A percentile compares a stretch with the other conserved stretches of the same genome.
Conservation (phyloP, 2,329 filamentous ascomycete species). For the Alternaria metachromatica region DNA sequence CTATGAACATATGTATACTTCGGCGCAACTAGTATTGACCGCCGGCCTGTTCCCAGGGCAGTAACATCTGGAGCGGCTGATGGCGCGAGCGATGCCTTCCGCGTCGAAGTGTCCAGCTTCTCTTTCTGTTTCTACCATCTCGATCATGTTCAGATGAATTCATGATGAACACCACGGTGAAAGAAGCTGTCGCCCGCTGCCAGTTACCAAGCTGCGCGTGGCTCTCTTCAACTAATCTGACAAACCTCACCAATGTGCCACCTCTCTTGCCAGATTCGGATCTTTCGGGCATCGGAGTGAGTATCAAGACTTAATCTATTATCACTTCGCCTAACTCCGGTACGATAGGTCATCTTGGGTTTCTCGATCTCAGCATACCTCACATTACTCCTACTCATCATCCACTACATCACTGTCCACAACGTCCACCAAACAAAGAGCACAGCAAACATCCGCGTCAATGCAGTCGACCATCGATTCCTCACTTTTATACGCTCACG, state of each 20-base stretch:
- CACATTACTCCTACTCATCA: constrained; percentile 25
- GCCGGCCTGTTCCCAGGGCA: background rate
- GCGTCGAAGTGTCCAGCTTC: background rate
- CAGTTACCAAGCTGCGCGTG: constrained; percentile 26
- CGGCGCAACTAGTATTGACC: background rate
- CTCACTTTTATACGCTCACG: constrained; percentile 19
- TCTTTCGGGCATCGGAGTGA: constrained; percentile 32
- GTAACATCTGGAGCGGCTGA: background rate
- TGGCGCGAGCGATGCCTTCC: background rate
- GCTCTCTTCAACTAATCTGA: constrained; percentile 12
- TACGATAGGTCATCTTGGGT: constrained; percentile 29
- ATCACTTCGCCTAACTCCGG: background rate
- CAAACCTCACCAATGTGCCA: constrained; percentile 19
- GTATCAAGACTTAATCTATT: background rate
- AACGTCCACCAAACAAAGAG: constrained; percentile 1
- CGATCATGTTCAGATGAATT: background rate
- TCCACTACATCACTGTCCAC: constrained; percentile 23
- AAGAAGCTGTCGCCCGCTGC: constrained; percentile 6
- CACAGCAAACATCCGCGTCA: constrained; percentile 5
- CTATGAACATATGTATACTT: background rate
- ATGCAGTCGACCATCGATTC: constrained; percentile 22
- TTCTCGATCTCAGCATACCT: constrained; percentile 37
- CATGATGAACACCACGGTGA: background rate
- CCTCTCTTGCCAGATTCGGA: constrained; percentile 27
- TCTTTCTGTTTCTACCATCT: background rate